A percentile compares a stretch with the other conserved stretches of the same genome.
Conservation (phyloP, 257 asterid species). For the Gardenia jasminoides region DNA sequence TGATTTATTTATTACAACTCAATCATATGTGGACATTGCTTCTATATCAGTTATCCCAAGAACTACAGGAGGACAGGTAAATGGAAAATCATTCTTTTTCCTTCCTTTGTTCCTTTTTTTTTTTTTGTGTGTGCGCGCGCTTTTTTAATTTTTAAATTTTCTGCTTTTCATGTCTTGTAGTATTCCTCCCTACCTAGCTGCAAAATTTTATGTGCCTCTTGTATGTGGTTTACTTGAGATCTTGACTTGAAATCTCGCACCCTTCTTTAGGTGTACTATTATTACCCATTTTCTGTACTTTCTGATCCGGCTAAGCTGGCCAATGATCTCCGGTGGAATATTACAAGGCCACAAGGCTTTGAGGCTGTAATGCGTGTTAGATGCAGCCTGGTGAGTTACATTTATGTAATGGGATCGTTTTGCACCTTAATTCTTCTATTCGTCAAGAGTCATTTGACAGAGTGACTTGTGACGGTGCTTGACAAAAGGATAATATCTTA, state of each 20-base stretch:
- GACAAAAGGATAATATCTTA: background rate
- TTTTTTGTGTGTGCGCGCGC: too few species aligned
- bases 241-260: constrained; percentile 10
- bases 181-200: background rate
- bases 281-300: constrained; percentile 91
- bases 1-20: constrained; percentile 93
- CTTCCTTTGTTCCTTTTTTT: background rate
- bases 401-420: constrained; percentile 18
- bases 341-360: constrained; percentile 95
- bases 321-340: constrained; percentile 99
- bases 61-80: constrained; percentile 98
- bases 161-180: background rate
- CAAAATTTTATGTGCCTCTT: background rate
- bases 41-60: constrained; percentile 88
- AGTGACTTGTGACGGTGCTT: constrained; percentile 12
- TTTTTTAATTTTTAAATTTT: too few species aligned
- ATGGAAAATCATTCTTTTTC: constrained; percentile 1
- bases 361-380: constrained; percentile 99
- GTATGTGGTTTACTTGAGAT: background rate
- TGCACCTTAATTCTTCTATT: background rate
- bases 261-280: constrained; percentile 70
- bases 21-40: constrained; percentile 87
- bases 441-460: background rate
- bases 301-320: constrained; percentile 92
- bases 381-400: constrained; percentile 82